Conservation (phyloP, 257 asterid genomes). For the Thymus mandschuricus region DNA sequence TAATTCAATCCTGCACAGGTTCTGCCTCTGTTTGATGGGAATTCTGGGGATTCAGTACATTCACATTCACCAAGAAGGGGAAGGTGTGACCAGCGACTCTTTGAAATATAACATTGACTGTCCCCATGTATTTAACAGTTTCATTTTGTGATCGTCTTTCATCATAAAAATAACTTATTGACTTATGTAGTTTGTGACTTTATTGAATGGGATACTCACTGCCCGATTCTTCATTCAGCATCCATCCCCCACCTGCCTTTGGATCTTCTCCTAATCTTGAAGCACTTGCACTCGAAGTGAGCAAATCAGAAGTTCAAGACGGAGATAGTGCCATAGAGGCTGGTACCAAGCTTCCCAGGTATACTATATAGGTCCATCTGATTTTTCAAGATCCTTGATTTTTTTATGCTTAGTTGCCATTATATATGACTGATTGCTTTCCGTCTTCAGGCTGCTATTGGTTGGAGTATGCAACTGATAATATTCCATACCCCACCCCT, state of each 20-base stretch:
- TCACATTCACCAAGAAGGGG: slow-evolving; percentile 60
- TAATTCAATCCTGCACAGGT: slow-evolving; percentile 52
- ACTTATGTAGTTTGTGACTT: slow-evolving; percentile 11
- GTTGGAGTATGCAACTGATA: not conserved
- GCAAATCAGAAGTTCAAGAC: slow-evolving; percentile 63
- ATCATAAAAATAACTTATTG: slow-evolving; percentile 1
- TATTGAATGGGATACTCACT: slow-evolving; percentile 30
- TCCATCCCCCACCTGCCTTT: slow-evolving; percentile 98
- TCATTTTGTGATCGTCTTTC: slow-evolving; percentile 21
- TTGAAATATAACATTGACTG: not conserved
- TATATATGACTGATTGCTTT: not conserved
- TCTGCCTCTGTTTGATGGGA: slow-evolving; percentile 62
- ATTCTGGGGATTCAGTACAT: slow-evolving; percentile 54
- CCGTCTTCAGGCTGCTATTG: slow-evolving; percentile 11
- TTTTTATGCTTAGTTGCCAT: slow-evolving; percentile 24
- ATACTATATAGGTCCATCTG: slow-evolving; percentile 31
- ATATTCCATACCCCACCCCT: slow-evolving; percentile 1
- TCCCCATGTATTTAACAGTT: slow-evolving; percentile 18
- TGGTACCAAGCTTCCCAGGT: slow-evolving; percentile 61
- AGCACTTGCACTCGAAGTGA: slow-evolving; percentile 81
- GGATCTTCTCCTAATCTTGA: slow-evolving; percentile 99
- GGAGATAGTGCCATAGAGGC: slow-evolving; percentile 50
- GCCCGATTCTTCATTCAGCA: slow-evolving; percentile 49
- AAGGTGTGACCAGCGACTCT: slow-evolving; percentile 40
- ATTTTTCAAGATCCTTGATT: slow-evolving; percentile 11